Percentiles rank a stretch among this genome's conserved stretches.
These are phyloP conservation scores for Volvariella volvacea DNA, from an alignment of 1,284 basidiomycete genomes.

Conservation along the genomic window DNA sequence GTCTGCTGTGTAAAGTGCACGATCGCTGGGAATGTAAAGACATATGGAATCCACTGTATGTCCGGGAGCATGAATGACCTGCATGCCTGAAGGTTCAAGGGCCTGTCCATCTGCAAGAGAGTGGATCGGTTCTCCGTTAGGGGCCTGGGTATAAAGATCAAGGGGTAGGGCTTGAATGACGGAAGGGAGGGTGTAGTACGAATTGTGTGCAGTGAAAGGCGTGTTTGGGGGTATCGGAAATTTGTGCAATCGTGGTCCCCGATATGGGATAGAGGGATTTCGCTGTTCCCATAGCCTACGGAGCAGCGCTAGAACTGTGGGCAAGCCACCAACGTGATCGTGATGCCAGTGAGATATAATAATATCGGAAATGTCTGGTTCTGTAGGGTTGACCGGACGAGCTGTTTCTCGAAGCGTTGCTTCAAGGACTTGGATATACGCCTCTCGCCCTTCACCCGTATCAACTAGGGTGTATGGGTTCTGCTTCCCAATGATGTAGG, in stretches of 20 bases:
- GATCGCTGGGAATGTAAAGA: conserved; percentile 56
- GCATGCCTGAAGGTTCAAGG: conserved; percentile 36
- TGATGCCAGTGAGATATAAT: conserved; percentile 88
- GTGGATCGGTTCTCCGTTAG: conserved; percentile 41
- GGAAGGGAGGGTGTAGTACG: conserved; percentile 28
- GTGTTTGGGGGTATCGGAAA: conserved; percentile 33
- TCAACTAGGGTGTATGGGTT: conserved; percentile 81
- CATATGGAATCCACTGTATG: conserved; percentile 88
- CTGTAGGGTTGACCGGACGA: conserved; percentile 22
- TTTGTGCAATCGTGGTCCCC: conserved; percentile 68
- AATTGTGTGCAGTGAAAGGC: conserved; percentile 14
- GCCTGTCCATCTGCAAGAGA: conserved; percentile 49
- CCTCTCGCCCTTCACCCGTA: conserved; percentile 74
- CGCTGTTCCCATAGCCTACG: conserved; percentile 48
- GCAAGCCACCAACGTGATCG: conserved; percentile 82
- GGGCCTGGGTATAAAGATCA: conserved; percentile 36
- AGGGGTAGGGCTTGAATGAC: conserved; percentile 37
- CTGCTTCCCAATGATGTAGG: conserved; percentile 73
- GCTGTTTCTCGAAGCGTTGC: conserved; percentile 40
- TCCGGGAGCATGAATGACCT: conserved; percentile 82
- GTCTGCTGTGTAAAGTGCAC: conserved; percentile 83
- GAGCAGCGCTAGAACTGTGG: conserved; percentile 65
- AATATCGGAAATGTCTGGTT: conserved; percentile 71
- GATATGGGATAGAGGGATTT: conserved; percentile 36
- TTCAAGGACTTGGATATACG: conserved; percentile 66